Base-by-base conservation (phyloP, 2,329 filamentous ascomycete genomes). In the Pseudopithomyces maydicus region DNA sequence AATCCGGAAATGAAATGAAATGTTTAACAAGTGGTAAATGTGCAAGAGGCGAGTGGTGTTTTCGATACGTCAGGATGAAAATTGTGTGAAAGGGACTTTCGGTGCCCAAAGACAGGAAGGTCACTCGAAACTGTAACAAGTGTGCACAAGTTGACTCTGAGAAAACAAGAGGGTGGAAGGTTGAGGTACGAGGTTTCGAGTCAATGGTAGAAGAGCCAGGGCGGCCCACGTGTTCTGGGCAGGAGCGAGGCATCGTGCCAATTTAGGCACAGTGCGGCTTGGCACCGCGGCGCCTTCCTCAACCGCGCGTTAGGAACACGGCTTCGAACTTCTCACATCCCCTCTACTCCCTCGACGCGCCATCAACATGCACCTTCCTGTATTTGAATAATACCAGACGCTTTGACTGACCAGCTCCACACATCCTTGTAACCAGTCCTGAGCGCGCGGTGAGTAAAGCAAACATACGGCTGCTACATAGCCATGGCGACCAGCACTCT, bases 401-500 rank as follows among this genome's bases (percentile, higher is more conserved):
- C 44, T 59, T 57, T 61, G 55, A 62, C 61, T 52, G 55, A 55
- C 54, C 54, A 53, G 55, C 44, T 53, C 55, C 44, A 47, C 60
- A 58, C 57, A 56, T 62, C 50, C 59, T 55, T 59, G 60, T 54
- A 65, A 62, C 59, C 64, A 49, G 62, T 52, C 33, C 59, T 43
- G 59, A 61, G 61, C 51, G 56, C 59, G 51, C 46, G 54, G 55
- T 54, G 56, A 49, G 58, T 63, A 56, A 61, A 54, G 62, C 61
- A 61, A 63, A 59, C 53, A 19, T 56, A 58, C 54, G 58, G 59
- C 59, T 61, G 62, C 63, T 57, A 64, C 61, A 58, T 48, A 61
- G 61, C 62, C 61, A 74, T 74, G 72, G 70, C 72, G 61, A 70
- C 70, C 53, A 55, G 66, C 53, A 60, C 65, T 61, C 58, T 65